A percentile compares a stretch with the other conserved stretches of the same genome.
Evolutionary conservation across 2,329 filamentous ascomycete species (phyloP).

Genomic region (Trichophyton mentagrophytes): DNA sequence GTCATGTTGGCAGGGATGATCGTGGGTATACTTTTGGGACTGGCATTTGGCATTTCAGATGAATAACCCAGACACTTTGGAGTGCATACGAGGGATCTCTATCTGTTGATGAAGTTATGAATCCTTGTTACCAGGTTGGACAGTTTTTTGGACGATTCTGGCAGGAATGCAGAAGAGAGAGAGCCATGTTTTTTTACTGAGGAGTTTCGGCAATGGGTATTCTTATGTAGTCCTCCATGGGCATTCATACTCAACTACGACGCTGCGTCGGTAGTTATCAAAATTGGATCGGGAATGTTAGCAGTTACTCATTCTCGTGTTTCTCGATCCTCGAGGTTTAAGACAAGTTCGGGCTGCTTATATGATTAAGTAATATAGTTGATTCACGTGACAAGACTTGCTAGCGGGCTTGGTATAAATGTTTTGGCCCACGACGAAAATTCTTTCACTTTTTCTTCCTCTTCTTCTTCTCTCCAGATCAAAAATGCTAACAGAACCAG

Average conservation of each 20-base stretch:
- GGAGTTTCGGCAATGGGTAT: background rate
- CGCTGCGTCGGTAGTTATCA: background rate
- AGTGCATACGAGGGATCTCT: background rate
- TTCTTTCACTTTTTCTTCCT: conserved; percentile 14
- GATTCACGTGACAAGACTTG: conserved; percentile 20
- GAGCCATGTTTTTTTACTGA: background rate
- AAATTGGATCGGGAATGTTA: background rate
- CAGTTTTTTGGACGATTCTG: background rate
- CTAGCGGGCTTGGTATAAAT: conserved; percentile 15
- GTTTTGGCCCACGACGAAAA: conserved; percentile 5
- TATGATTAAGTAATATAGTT: background rate
- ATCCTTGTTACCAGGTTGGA: background rate
- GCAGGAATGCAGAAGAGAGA: background rate
- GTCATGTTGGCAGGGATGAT: conserved; percentile 5
- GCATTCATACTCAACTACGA: background rate
- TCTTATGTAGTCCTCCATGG: background rate
- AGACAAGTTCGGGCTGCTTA: no score
- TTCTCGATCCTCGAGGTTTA: no score
- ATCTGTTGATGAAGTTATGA: background rate
- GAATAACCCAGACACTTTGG: background rate
- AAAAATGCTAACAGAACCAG: conserved; percentile 46
- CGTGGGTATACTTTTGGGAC: conserved; percentile 3
- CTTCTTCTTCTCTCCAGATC: conserved; percentile 36
- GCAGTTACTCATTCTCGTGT: background rate
- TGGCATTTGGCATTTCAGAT: conserved; percentile 3